Base-by-base conservation (phyloP, 176 grass and related monocot genomes). In the Avena atlantica region DNA sequence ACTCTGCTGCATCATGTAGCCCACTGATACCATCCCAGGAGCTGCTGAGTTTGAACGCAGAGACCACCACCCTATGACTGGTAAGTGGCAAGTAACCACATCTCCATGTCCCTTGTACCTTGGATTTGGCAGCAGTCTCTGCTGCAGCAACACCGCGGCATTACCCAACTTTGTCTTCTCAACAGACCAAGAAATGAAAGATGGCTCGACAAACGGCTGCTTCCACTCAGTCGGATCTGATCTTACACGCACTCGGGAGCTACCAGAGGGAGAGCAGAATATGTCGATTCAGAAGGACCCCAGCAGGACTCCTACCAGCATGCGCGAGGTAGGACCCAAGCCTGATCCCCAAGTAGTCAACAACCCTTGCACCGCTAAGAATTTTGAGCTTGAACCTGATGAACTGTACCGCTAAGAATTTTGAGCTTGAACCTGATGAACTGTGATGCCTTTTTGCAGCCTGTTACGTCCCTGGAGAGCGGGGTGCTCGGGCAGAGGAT, bases 171-270 rank as follows among this genome's bases (percentile, higher is more conserved):
- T n/a, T 57, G 11, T 74, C 8, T 42, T 72, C 88, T 80, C 16
- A 25, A 78, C 78, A 89, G 92, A 81, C 47, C 70, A 87, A 85
- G 92, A 90, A 83, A 81, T 93, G 77, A 82, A 70, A 85, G 91
- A 96, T 24, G 92, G 70, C 31, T 99, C 92, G 16, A 99, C 97
- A 44, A 90, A 94, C 12, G 97, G 97, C 57, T 90, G 90, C 59
- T 59, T 99, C 73, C 87, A 94, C 61, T 96, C 97, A n/a, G 37
- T 99, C 29, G 94, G 97, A 61, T 99, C 94, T 69, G 94, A 99
- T 89, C 89, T 96, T 74, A 99, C 94, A 11, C 92, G 89, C 68
- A 96, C 92, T 11, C 78, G 83, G 78, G 92, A 91, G 47, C 84
- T 83, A 79, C 87, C 87, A 75, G 90, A 96, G 47, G 0, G 81